Percentiles rank a stretch among this genome's conserved stretches.
Conservation (phyloP, 768 basidiomycete species). For the Leccinum boreale region DNA sequence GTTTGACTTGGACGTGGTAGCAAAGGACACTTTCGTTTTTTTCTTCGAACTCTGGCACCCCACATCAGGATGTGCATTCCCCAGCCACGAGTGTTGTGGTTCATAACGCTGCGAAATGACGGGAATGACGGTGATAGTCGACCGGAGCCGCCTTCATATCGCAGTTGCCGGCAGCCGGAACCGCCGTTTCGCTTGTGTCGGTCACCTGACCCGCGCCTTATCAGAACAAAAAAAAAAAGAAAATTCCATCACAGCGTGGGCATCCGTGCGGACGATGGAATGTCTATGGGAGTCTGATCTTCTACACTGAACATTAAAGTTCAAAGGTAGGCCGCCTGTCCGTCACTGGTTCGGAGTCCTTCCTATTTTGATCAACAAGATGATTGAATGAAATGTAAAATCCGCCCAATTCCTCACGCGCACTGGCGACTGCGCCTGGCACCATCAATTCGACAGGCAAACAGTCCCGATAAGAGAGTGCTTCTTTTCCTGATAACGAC, state of each 20-base stretch:
- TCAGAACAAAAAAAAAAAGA: background rate
- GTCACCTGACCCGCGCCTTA: background rate
- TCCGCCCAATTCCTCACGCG: background rate
- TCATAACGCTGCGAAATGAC: background rate
- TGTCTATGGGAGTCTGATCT: background rate
- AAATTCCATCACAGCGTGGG: background rate
- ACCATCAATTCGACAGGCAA: background rate
- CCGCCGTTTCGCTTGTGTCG: background rate
- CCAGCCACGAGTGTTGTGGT: background rate
- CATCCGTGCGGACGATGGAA: background rate
- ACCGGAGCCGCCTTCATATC: constrained; percentile 14
- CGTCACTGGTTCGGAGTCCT: background rate
- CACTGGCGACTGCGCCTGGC: background rate
- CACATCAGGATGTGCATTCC: background rate
- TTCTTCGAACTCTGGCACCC: background rate
- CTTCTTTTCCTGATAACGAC: background rate
- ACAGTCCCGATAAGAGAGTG: background rate
- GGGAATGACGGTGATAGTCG: background rate
- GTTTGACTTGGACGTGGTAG: constrained; percentile 23
- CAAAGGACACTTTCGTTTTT: constrained; percentile 1
- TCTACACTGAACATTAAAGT: background rate
- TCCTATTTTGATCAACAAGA: background rate
- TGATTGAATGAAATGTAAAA: background rate
- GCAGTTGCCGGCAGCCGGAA: constrained; percentile 7
- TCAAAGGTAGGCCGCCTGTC: background rate